Evolutionary conservation across 1,139 yeast species (phyloP).

Genomic region (Nadsonia commutata): DNA sequence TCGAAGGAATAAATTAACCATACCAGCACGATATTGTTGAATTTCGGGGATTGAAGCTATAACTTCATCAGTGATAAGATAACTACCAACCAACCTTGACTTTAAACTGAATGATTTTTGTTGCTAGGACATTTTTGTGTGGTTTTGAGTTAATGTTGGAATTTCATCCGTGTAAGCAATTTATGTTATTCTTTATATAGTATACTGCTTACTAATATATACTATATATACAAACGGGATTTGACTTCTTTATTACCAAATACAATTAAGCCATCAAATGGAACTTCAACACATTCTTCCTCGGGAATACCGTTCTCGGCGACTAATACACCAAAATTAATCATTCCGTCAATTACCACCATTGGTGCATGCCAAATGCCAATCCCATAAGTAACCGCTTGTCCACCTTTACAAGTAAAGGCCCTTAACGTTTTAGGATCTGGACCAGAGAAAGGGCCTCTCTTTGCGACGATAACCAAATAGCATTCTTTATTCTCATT

Average conservation of each 20-base stretch:
- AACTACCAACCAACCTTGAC: conserved; percentile 52
- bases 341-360: conserved; percentile 45
- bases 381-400: conserved; percentile 76
- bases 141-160: no score
- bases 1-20: conserved; percentile 51
- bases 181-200: no score
- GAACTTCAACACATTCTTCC: conserved; percentile 74
- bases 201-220: no score
- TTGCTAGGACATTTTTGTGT: no score
- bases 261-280: no score
- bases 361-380: conserved; percentile 89
- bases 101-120: conserved; percentile 40
- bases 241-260: no score
- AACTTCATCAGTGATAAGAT: conserved; percentile 57
- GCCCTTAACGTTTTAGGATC: conserved; percentile 47
- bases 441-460: conserved; percentile 39
- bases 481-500: conserved; percentile 36
- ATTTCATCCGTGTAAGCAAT: no score
- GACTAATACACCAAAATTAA: conserved; percentile 76
- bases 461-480: conserved; percentile 67
- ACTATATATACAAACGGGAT: no score
- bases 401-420: conserved; percentile 66
- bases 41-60: conserved; percentile 42
- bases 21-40: conserved; percentile 44
- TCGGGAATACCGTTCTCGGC: conserved; percentile 68